Conservation (phyloP, 257 asterid species). For the Coffea canephora region DNA sequence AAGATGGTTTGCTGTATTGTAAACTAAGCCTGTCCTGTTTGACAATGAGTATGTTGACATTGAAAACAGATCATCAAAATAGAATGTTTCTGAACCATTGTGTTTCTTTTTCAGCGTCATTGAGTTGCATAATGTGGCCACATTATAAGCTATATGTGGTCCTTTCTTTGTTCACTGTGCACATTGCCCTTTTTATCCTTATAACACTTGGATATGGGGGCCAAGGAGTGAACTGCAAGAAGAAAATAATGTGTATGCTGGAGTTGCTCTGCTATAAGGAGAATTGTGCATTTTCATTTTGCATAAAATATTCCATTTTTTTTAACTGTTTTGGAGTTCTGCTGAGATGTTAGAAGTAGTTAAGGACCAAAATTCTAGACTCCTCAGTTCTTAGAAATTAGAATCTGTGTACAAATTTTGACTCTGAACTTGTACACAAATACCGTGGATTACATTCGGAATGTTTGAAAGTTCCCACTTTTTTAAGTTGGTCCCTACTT, state of each 20-base stretch:
- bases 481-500: too few relatives aligned
- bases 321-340: background rate
- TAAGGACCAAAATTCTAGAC: background rate
- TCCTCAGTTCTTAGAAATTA: background rate
- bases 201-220: background rate
- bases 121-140: background rate
- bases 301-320: background rate
- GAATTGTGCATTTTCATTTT: background rate
- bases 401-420: background rate
- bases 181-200: background rate
- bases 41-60: background rate
- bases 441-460: background rate
- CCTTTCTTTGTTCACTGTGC: background rate
- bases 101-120: background rate
- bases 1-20: background rate
- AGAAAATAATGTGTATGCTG: background rate
- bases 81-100: background rate
- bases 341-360: background rate
- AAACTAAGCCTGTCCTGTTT: background rate
- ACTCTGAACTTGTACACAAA: background rate
- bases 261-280: background rate
- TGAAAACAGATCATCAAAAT: background rate
- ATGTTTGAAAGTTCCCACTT: background rate
- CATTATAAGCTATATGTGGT: background rate
- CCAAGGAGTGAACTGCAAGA: background rate